Evolutionary conservation across 441 rosid genomes (phyloP), one percentile per base, ranked within the genome.

Genomic region (Jatropha multifida): DNA sequence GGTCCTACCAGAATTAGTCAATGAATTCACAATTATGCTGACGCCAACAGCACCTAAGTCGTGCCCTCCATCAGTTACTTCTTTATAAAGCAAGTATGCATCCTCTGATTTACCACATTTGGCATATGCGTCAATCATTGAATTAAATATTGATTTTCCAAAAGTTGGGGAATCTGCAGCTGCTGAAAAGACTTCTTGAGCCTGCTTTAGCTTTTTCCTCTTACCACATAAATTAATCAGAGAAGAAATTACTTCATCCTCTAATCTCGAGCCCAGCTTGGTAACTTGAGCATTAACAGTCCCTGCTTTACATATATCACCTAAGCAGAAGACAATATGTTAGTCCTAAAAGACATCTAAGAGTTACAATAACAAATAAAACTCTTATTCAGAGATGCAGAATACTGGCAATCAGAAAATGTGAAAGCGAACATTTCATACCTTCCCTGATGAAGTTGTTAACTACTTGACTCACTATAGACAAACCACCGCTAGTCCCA

Each of bases 21-120:
- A 79, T 67, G 93, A 85, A 81, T 91, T 89, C 80, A 92, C 98
- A 62, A 89, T 80, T 56, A 87, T 86, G 86, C 97, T 86, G 73
- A 88, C 75, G 70, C 90, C 81, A 81, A 93, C 87, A 79, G 90
- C 86, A 73, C 84, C 87, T 37, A 81, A 82, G 77, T 83, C 74
- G 61, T 79, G 82, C 67, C 86, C 91, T 67, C 68, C 83, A 66
- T 72, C 74, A 51, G 76, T 78, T 77, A 87, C 83, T 77, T 87
- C 90, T 79, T 78, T 83, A 80, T 89, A 92, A 71, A 92, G 85
- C 14, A 40, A 79, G 86, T 83, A 85, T 46, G 93, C 94, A 56
- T 83, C 89, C 76, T 85, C 88, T 66, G 88, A 79, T 87, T 86
- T 85, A 76, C 89, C 86, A 76, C 89, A 89, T 85, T 86, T 90